These are phyloP conservation scores for Vachellia pachyceras DNA, from an alignment of 306 rosid genomes.

Conservation along the genomic window DNA sequence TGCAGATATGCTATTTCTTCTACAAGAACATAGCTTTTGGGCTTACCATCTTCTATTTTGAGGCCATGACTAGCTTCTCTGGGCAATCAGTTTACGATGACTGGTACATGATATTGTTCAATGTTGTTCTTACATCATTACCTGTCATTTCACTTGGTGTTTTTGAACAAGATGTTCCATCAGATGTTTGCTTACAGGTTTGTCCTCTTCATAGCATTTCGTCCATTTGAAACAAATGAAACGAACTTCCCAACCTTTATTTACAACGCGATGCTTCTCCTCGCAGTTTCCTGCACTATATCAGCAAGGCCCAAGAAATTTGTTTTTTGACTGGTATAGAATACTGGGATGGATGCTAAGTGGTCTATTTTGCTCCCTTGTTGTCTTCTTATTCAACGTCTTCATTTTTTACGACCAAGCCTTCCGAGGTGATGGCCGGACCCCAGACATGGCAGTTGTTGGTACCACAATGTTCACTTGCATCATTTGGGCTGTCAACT, in stretches of 20 bases:
- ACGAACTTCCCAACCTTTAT: slow-evolving; percentile 25
- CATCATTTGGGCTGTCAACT: slow-evolving; percentile 90
- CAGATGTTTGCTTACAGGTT: slow-evolving; percentile 98
- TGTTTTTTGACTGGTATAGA: slow-evolving; percentile 92
- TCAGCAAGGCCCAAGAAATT: slow-evolving; percentile 90
- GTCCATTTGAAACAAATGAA: neutral
- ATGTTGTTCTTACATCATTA: slow-evolving; percentile 90
- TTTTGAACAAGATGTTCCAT: slow-evolving; percentile 96
- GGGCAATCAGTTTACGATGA: slow-evolving; percentile 96
- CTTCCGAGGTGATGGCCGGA: slow-evolving; percentile 77
- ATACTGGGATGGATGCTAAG: slow-evolving; percentile 97
- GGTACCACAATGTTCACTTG: slow-evolving; percentile 95
- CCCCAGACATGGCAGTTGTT: slow-evolving; percentile 81
- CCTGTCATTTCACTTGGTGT: slow-evolving; percentile 99
- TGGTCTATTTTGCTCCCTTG: slow-evolving; percentile 79
- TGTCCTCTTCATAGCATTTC: slow-evolving; percentile 36
- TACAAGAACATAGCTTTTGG: slow-evolving; percentile 98
- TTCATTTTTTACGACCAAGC: slow-evolving; percentile 82
- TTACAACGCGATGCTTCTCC: slow-evolving; percentile 1
- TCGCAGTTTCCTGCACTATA: slow-evolving; percentile 93
- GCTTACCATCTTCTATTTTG: slow-evolving; percentile 93
- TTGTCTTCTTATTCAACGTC: slow-evolving; percentile 77
- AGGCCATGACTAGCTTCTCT: slow-evolving; percentile 89
- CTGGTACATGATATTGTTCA: slow-evolving; percentile 93
- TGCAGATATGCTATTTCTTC: slow-evolving; percentile 97